Base-by-base conservation (phyloP, 495 filamentous ascomycete species). In the Neurospora africana region DNA sequence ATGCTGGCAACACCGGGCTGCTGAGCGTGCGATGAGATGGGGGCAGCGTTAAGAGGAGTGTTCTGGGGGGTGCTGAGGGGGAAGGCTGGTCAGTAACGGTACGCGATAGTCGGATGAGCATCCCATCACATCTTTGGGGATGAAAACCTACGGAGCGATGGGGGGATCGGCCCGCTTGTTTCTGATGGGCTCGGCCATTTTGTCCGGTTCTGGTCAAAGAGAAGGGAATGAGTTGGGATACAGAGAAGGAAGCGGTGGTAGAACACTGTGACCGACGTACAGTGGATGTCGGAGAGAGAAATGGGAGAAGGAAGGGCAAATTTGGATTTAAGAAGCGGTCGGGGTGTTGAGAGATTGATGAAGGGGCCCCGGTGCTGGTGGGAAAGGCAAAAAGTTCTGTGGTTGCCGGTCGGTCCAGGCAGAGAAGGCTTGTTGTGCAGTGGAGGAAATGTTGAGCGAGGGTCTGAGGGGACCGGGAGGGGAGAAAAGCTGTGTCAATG, bases 11-110 rank as follows among this genome's bases (percentile, higher is more conserved):
- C 90, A 69, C 92, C 91, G 72, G 96, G 96, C 84, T 97, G 93
- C 84, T 97, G 93, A 74, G 95, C 95, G 83, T 96, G 95, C 70
- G 96, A 98, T 21, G 93, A 96, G 82, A 99, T 99, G 61, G 96
- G 96, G 74, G 96, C 96, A 85, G 93, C 93, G 80, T 88, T 93
- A 44, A 93, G 90, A 75, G 96, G 95, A 23, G 94, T 97, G 83
- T 98, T 97, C 85, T 98, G 95, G 77, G 95, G 95, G 77, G 95
- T 98, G 75, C 92, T 96, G 79, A 76, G 72, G 65, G 65, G 75
- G 72, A 74, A 33, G 53, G 15, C 53, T 65, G 13, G 27, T 82
- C 78, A 84, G 79, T 74, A 76, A 65, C 27, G 53, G 23, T 33
- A 33, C 15, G 53, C 53, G 53, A 65, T 65, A 33, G 2, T 17